Evolutionary conservation across 208 protist genomes (phyloP), one percentile per base, ranked within the genome.

Genomic region (Leishmania arabica): DNA sequence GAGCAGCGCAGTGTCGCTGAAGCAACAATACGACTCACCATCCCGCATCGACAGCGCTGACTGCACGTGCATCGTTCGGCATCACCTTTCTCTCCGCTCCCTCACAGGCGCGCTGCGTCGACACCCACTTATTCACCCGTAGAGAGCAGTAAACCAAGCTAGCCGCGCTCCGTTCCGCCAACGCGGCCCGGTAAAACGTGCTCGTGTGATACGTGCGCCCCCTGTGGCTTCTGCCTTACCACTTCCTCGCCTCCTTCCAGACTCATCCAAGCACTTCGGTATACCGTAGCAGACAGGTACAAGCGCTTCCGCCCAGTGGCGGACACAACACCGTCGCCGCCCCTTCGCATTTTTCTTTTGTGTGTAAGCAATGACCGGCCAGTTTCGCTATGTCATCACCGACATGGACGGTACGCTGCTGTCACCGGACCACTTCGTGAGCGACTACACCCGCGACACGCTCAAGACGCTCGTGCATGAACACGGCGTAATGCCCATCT

Each of bases 351-450:
- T 42, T 31, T 45, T 40, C 47, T 64, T 79, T 15, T 13, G 31
- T 21, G n/a, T 21, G n/a, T 47, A 72, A 3, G 31, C 40, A 83
- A 85, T 85, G 78, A 19, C 56, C 0, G 21, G 72, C 17, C 75
- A 68, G 15, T 89, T 91, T 77, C 71, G 79, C 51, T 87, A 88
- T 21, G 85, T 94, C 17, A 79, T 87, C 60, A 84, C 89, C 53
- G 91, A 94, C 62, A 88, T 94, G 82, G 91, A 94, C 78, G 89
- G 91, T 47, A 94, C 91, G 56, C 65, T 92, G 51, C 77, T 94
- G 34, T 85, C 79, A 24, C 85, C 87, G 4, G 62, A 86, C 42
- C 89, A 94, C 56, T 19, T 75, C 31, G 64, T 92, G 19, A 89
- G 81, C 40, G 69, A 80, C 56, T 89, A 84, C 77, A 91, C 91